Evolutionary conservation across 768 basidiomycete species (phyloP).

Genomic region (Sporobolomyces pararoseus): DNA sequence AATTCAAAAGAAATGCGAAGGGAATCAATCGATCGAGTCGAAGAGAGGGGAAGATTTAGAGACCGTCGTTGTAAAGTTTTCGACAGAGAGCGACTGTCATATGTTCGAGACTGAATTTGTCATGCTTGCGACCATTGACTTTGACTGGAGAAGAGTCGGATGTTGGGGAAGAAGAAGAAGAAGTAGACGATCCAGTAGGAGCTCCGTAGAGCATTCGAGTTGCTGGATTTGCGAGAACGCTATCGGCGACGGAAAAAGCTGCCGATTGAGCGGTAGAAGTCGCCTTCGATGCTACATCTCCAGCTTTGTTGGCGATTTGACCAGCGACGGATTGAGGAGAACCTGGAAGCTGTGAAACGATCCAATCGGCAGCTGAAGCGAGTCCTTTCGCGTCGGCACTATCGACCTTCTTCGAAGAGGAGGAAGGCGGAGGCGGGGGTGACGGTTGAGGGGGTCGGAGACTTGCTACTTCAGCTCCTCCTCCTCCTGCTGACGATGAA

Average conservation of each 20-base stretch:
- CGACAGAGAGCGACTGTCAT: slow-evolving; percentile 84
- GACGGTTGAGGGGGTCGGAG: slow-evolving; percentile 11
- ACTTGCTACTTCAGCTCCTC: slow-evolving; percentile 12
- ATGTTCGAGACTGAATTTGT: slow-evolving; percentile 73
- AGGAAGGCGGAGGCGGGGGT: neutral
- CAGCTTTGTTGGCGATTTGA: neutral
- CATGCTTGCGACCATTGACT: slow-evolving; percentile 43
- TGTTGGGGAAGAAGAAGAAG: neutral
- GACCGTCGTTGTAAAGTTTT: slow-evolving; percentile 87
- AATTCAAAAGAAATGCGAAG: neutral
- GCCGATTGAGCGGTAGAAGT: neutral
- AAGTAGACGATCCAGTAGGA: slow-evolving; percentile 19
- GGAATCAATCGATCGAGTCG: neutral
- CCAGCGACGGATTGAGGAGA: neutral
- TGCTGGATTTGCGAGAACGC: slow-evolving; percentile 16
- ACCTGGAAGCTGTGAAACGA: slow-evolving; percentile 29
- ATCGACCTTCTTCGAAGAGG: neutral
- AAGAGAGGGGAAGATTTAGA: slow-evolving; percentile 52
- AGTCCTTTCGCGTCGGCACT: slow-evolving; percentile 18
- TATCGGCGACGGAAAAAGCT: slow-evolving; percentile 14
- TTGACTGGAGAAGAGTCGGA: neutral
- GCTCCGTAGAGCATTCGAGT: slow-evolving; percentile 36
- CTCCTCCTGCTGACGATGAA: neutral
- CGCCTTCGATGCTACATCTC: slow-evolving; percentile 9
- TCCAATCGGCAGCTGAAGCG: slow-evolving; percentile 38